phyloP scores from a whole-genome alignment of 345 rosid species.

The Microcos paniculata region DNA sequence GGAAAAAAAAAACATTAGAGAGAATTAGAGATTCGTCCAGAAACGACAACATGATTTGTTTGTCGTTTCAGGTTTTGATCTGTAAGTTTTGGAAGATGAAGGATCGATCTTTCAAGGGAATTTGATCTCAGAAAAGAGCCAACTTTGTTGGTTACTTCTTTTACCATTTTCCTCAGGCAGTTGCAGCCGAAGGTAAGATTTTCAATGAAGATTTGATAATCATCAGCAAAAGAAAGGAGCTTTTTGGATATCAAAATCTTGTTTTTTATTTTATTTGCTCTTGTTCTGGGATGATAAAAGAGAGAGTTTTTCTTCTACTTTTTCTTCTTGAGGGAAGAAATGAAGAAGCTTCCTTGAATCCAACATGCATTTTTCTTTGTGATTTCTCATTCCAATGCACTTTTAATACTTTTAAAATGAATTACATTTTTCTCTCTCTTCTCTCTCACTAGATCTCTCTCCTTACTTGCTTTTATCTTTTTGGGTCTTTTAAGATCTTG shows the following conservation, averaged over 20 bases:
- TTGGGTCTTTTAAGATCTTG: background rate
- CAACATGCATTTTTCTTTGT: background rate
- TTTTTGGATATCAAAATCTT: background rate
- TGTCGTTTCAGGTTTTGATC: conserved; percentile 9
- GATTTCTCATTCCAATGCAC: conserved; percentile 5
- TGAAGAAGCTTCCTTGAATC: conserved; percentile 7
- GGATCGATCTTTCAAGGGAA: background rate
- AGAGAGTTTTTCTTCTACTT: background rate
- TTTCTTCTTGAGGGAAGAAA: background rate
- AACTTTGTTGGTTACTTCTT: background rate
- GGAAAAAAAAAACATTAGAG: background rate
- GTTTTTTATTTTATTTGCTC: background rate
- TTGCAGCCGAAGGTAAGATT: background rate
- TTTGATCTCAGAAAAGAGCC: background rate
- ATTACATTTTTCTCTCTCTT: background rate
- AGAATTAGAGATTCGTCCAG: background rate
- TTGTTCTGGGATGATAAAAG: background rate
- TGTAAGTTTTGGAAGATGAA: background rate
- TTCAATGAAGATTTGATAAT: background rate
- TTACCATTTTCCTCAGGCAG: background rate
- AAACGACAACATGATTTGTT: background rate
- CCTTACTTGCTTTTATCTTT: background rate
- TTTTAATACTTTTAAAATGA: background rate
- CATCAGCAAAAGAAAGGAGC: background rate
- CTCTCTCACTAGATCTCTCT: background rate